These are phyloP conservation scores for Magnolia kwangsiensis DNA, from an alignment of 164 flowering plant species.

Conservation along the genomic window DNA sequence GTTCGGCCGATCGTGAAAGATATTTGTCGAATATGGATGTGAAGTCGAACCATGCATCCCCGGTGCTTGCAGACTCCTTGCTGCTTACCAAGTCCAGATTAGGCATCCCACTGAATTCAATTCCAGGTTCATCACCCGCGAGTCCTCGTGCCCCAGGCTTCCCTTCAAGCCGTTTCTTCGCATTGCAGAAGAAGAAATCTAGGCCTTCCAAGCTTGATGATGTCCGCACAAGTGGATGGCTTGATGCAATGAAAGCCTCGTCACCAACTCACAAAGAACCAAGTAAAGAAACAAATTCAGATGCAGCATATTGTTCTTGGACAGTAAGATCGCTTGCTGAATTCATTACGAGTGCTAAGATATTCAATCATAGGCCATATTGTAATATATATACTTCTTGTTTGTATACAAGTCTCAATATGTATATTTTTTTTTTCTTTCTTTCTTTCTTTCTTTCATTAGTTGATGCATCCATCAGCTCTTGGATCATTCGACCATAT, in stretches of 20 bases:
- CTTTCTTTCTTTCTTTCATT: not conserved
- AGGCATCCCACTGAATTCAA: conserved; percentile 9
- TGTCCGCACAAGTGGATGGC: conserved; percentile 14
- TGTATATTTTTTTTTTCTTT: not conserved
- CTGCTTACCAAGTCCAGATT: conserved; percentile 12
- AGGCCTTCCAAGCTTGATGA: conserved; percentile 11
- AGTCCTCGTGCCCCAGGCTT: not conserved
- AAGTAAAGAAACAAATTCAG: not conserved
- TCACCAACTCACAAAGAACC: conserved; percentile 10
- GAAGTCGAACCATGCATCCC: conserved; percentile 1
- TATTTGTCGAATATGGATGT: not conserved
- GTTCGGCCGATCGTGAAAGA: not conserved
- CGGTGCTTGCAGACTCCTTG: conserved; percentile 12
- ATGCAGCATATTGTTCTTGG: conserved; percentile 9
- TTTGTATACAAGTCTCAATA: not conserved
- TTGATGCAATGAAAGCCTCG: conserved; percentile 17
- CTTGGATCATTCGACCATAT: conserved; percentile 64
- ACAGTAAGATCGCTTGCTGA: not conserved
- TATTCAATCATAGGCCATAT: not conserved
- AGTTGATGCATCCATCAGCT: conserved; percentile 76
- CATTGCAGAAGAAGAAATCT: not conserved
- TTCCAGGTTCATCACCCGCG: conserved; percentile 2
- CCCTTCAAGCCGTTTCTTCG: conserved; percentile 1
- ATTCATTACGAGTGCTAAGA: not conserved
- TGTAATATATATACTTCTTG: not conserved